Base-by-base conservation (phyloP, 2,329 filamentous ascomycete genomes). In the Aspergillus brunneoviolaceus region DNA sequence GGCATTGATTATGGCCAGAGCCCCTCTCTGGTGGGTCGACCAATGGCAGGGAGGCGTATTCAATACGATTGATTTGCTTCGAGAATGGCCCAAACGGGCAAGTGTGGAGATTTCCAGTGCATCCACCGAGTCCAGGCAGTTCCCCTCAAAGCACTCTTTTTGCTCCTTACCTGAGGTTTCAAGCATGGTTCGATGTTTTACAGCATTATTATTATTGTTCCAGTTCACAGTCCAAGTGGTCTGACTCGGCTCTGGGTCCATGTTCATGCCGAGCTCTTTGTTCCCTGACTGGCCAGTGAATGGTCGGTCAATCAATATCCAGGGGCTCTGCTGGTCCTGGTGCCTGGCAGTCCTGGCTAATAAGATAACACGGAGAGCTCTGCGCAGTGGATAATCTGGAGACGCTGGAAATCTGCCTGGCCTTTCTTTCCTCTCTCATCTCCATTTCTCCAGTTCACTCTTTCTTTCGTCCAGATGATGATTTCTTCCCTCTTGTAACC, bases 161-260 rank as follows among this genome's bases (percentile, higher is more conserved):
- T 16, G 21, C 14, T 25, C 39, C 29, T 42, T 31, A 31, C 33
- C 39, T 21, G 11, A 6, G 19, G 29, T 51, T 51, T 55, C 5
- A 29, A 29, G 47, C 47, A 45, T 55, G 51, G 35, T 23, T 50
- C 51, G n/a, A 51, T 31, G n/a, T 47, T 45, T n/a, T 23, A 27
- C 47, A 31, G 35, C 19, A 25, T 31, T 49, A 2, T 7, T 27
- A 27, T 27, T 27, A 27, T 27, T 27, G 1, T 27, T 27, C 1
- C 7, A 6, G 25, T 27, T 9, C 27, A 29, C 27, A 29, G 27
- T 29, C 27, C n/a, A 27, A 55, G 53, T 55, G 53, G 53, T 55
- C 53, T 55, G 53, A 55, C 21, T 21, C 53, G 53, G 53, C 53
- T 35, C 53, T 33, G 42, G 42, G 29, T n/a, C 42, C 25, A 48